Evolutionary conservation across 495 filamentous ascomycete genomes (phyloP).

Genomic region (Endocarpon pusillum): DNA sequence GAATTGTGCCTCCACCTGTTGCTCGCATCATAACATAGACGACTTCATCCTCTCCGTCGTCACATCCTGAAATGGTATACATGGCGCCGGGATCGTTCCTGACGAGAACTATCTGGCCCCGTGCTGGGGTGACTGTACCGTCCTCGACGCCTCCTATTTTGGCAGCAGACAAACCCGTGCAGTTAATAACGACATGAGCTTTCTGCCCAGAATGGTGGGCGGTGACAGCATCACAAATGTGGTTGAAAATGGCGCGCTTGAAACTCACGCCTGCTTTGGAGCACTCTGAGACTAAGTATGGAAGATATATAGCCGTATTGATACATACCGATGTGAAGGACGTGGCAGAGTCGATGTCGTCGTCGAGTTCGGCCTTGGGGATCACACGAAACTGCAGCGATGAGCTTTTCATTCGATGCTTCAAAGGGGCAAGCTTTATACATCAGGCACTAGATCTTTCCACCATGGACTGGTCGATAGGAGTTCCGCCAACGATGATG

Average conservation of each 20-base stretch:
- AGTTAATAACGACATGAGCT: constrained; percentile 68
- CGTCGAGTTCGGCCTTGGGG: constrained; percentile 33
- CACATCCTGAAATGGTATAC: constrained; percentile 51
- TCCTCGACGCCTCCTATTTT: constrained; percentile 76
- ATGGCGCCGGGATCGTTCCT: constrained; percentile 65
- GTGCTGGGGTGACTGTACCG: constrained; percentile 49
- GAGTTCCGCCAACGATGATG: constrained; percentile 43
- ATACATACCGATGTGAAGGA: constrained; percentile 76
- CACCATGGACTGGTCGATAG: constrained; percentile 66
- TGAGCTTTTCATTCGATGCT: too few species aligned
- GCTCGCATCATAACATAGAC: constrained; percentile 86
- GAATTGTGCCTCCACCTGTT: constrained; percentile 56
- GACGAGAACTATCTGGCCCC: constrained; percentile 81
- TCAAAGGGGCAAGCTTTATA: too few species aligned
- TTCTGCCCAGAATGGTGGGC: constrained; percentile 43
- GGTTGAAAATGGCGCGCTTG: constrained; percentile 38
- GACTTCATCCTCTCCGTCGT: constrained; percentile 67
- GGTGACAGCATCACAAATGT: constrained; percentile 53
- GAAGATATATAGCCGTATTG: constrained; percentile 74
- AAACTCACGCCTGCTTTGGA: constrained; percentile 49
- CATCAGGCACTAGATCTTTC: constrained; percentile 54
- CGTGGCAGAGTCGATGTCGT: constrained; percentile 47
- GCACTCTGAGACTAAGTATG: constrained; percentile 68
- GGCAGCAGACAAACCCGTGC: constrained; percentile 60
- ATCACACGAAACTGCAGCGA: constrained; percentile 47